phyloP scores from a whole-genome alignment of 495 filamentous ascomycete genomes.

The Aspergillus olivimuriae region DNA sequence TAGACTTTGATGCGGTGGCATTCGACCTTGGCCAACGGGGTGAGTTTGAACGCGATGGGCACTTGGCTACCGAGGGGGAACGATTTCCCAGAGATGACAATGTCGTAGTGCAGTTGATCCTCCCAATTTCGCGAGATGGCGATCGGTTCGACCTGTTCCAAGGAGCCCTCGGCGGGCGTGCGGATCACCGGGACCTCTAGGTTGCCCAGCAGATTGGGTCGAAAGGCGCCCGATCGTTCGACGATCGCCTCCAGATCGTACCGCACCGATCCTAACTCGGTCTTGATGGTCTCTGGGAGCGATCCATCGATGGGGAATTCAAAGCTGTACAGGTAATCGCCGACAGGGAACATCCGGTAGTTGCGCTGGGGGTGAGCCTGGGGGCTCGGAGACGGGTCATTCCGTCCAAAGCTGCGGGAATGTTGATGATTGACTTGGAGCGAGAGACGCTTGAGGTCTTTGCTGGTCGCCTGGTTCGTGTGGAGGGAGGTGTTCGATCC shows the following conservation, averaged over 20 bases:
- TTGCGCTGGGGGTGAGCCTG: constrained; percentile 73
- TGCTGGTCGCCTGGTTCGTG: constrained; percentile 30
- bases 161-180: constrained; percentile 81
- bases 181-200: constrained; percentile 85
- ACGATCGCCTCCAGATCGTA: constrained; percentile 87
- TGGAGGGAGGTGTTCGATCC: constrained; percentile 29
- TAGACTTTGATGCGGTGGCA: constrained; percentile 95
- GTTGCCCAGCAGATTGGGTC: constrained; percentile 76
- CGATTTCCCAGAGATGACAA: constrained; percentile 97
- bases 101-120: constrained; percentile 97
- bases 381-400: constrained; percentile 56
- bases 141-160: constrained; percentile 93
- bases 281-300: constrained; percentile 84
- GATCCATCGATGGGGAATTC: constrained; percentile 91
- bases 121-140: constrained; percentile 97
- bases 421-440: constrained; percentile 65
- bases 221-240: constrained; percentile 87
- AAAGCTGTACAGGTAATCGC: constrained; percentile 91
- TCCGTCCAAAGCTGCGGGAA: constrained; percentile 84
- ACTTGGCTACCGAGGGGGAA: constrained; percentile 90
- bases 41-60: constrained; percentile 96
- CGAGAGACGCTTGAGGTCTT: constrained; percentile 62
- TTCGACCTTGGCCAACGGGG: constrained; percentile 91
- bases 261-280: constrained; percentile 80
- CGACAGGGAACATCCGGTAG: constrained; percentile 82